phyloP scores from a whole-genome alignment of 164 flowering plant genomes.

The Pachysandra terminalis region DNA sequence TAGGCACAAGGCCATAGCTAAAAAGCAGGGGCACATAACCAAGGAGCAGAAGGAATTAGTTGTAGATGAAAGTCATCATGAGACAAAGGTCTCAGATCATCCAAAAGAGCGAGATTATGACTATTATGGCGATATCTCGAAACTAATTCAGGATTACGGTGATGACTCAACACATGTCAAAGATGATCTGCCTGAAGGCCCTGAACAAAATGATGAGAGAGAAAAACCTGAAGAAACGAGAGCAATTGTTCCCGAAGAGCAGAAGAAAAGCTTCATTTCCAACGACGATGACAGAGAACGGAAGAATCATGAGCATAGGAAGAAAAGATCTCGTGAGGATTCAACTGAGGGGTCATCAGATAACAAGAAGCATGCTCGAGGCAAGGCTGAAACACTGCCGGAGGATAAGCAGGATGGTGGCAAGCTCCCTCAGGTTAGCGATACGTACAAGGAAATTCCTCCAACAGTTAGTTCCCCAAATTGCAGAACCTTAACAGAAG shows the following conservation, averaged over 20 bases:
- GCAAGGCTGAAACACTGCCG: constrained; percentile 4
- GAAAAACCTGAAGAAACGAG: constrained; percentile 13
- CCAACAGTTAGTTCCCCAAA: constrained; percentile 11
- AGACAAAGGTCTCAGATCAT: constrained; percentile 14
- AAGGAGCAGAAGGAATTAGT: not conserved
- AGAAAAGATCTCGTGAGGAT: constrained; percentile 13
- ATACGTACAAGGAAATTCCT: constrained; percentile 4
- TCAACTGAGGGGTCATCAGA: constrained; percentile 14
- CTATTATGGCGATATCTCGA: constrained; percentile 24
- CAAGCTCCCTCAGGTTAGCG: constrained; percentile 10
- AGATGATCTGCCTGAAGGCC: constrained; percentile 26
- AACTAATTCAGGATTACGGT: constrained; percentile 2
- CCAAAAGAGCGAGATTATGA: constrained; percentile 21
- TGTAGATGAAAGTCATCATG: constrained; percentile 3
- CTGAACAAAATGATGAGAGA: constrained; percentile 15
- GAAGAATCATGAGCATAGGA: constrained; percentile 11
- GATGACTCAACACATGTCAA: constrained; percentile 11
- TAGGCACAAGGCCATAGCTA: constrained; percentile 54
- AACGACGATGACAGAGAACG: constrained; percentile 6
- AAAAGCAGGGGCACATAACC: constrained; percentile 43
- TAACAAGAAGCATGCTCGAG: constrained; percentile 13
- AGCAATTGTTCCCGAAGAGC: constrained; percentile 4
- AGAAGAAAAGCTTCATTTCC: constrained; percentile 12
- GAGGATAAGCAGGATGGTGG: constrained; percentile 14
- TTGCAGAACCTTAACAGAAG: constrained; percentile 8